Evolutionary conservation across 805 yeast species (phyloP).

Genomic region (Yamadazyma phyllophila): DNA sequence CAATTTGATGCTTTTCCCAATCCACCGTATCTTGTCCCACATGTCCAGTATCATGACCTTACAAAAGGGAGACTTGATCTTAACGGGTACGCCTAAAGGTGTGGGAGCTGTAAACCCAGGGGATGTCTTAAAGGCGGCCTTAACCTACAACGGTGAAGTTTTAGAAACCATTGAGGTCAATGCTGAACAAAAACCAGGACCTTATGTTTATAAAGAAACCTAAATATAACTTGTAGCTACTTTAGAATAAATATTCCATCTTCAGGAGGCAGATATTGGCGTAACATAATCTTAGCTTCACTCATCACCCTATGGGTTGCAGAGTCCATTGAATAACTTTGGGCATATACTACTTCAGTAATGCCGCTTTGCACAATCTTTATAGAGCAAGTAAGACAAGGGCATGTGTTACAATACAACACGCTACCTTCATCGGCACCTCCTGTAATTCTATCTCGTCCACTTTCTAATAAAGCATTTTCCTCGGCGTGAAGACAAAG

Average conservation of each 20-base stretch:
- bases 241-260: slow-evolving; percentile 37
- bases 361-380: slow-evolving; percentile 94
- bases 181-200: slow-evolving; percentile 53
- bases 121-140: slow-evolving; percentile 65
- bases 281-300: slow-evolving; percentile 68
- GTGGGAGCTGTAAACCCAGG: slow-evolving; percentile 86
- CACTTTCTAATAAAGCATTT: slow-evolving; percentile 91
- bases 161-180: slow-evolving; percentile 53
- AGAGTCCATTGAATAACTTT: slow-evolving; percentile 88
- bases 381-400: slow-evolving; percentile 93
- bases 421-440: slow-evolving; percentile 40
- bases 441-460: slow-evolving; percentile 68
- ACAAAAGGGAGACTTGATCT: slow-evolving; percentile 83
- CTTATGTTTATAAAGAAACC: slow-evolving; percentile 36
- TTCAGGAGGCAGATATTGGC: slow-evolving; percentile 47
- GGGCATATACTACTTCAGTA: slow-evolving; percentile 87
- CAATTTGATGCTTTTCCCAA: slow-evolving; percentile 81
- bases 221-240: slow-evolving; percentile 11
- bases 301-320: slow-evolving; percentile 67
- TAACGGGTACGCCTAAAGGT: slow-evolving; percentile 98
- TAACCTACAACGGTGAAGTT: slow-evolving; percentile 53
- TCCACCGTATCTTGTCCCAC: slow-evolving; percentile 73
- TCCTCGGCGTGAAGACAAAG: slow-evolving; percentile 96
- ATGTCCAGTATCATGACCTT: slow-evolving; percentile 90
- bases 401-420: slow-evolving; percentile 93